These are phyloP conservation scores for Colletotrichum tofieldiae DNA, from an alignment of 2,329 filamentous ascomycete species.

Conservation along the genomic window DNA sequence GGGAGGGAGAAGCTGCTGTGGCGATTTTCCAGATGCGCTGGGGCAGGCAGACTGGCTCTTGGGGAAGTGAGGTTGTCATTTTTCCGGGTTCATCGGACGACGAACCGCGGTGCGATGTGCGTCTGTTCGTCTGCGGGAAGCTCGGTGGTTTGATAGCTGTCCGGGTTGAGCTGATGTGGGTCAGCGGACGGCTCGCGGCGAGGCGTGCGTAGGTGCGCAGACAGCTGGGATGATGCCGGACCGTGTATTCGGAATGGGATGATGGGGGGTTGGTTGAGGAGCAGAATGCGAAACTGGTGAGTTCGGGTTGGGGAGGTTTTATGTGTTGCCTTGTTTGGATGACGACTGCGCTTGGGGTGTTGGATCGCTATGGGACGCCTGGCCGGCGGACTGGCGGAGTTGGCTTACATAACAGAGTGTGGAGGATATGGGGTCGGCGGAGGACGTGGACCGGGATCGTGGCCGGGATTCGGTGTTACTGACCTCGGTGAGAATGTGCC, in stretches of 20 bases:
- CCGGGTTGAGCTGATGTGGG: constrained; percentile 13
- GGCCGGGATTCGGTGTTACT: constrained; percentile 5
- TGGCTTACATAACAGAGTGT: constrained; percentile 7
- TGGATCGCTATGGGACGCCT: not conserved
- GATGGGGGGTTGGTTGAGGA: not conserved
- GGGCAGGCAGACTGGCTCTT: constrained; percentile 16
- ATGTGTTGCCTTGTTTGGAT: not conserved
- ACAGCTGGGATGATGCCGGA: constrained; percentile 22
- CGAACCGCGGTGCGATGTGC: not conserved
- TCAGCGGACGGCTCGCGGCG: not conserved
- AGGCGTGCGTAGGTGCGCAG: not conserved
- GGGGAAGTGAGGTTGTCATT: constrained; percentile 7
- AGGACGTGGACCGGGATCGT: not conserved
- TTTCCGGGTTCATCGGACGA: not conserved
- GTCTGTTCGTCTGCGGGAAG: not conserved
- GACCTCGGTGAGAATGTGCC: not conserved
- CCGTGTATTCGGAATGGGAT: not conserved
- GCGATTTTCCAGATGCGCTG: not conserved
- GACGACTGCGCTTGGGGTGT: not conserved
- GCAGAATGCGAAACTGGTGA: not conserved
- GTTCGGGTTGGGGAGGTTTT: not conserved
- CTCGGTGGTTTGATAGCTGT: not conserved
- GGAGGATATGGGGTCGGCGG: not conserved
- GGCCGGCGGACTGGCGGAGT: constrained; percentile 1
- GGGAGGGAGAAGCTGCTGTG: not conserved